Percentiles rank a stretch among this genome's conserved stretches.
Evolutionary conservation across 805 yeast species (phyloP).

Genomic region (Schwanniomyces occidentalis): DNA sequence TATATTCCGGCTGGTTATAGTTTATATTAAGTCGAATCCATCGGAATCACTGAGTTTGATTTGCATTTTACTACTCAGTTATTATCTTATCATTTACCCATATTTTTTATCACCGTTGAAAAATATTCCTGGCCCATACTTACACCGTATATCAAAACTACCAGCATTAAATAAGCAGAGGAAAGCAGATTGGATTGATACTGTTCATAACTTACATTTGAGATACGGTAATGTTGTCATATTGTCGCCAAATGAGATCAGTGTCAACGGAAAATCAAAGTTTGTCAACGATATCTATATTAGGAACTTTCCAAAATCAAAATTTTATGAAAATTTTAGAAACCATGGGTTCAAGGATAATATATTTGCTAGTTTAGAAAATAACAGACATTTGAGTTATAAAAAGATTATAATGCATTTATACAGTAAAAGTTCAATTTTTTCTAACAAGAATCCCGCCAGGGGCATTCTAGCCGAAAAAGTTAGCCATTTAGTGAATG

Average conservation of each 20-base stretch:
- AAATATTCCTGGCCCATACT: slow-evolving; percentile 58
- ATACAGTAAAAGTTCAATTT: slow-evolving; percentile 37
- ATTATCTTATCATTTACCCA: slow-evolving; percentile 45
- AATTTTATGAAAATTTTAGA: slow-evolving; percentile 59
- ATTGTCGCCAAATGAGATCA: slow-evolving; percentile 60
- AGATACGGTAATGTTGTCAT: slow-evolving; percentile 64
- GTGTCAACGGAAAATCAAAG: slow-evolving; percentile 51
- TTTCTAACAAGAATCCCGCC: slow-evolving; percentile 29
- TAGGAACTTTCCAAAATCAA: slow-evolving; percentile 54
- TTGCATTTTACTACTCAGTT: slow-evolving; percentile 10
- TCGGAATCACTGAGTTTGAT: too few species aligned
- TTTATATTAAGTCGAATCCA: too few species aligned
- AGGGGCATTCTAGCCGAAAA: slow-evolving; percentile 26
- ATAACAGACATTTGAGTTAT: slow-evolving; percentile 44
- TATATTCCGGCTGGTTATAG: too few species aligned
- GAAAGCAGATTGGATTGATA: slow-evolving; percentile 40
- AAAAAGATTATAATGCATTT: slow-evolving; percentile 32
- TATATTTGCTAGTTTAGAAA: slow-evolving; percentile 57
- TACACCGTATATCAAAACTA: slow-evolving; percentile 45
- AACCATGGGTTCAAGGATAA: slow-evolving; percentile 55
- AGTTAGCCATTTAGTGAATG: slow-evolving; percentile 24
- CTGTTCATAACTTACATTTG: slow-evolving; percentile 50
- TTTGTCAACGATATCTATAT: slow-evolving; percentile 57
- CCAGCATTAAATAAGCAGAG: slow-evolving; percentile 42
- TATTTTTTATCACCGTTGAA: slow-evolving; percentile 49